Conservation (phyloP, 2,329 filamentous ascomycete genomes). For the Penicillium sp. region DNA sequence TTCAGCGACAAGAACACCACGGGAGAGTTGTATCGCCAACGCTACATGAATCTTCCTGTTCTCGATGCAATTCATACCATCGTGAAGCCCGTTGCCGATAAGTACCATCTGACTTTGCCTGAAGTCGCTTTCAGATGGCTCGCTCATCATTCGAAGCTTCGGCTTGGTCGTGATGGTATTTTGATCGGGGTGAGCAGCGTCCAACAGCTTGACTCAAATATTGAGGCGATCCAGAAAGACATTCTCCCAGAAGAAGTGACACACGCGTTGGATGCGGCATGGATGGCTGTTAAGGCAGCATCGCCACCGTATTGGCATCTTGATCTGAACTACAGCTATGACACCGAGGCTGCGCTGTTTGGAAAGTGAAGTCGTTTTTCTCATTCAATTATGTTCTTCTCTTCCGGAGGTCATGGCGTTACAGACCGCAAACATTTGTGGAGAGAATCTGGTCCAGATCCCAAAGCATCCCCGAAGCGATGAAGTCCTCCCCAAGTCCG, state of each 20-base stretch:
- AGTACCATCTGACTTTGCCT: background rate
- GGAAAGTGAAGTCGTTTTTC: background rate
- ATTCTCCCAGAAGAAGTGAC: background rate
- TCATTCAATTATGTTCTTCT: no score
- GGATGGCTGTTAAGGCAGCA: background rate
- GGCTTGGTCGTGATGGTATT: background rate
- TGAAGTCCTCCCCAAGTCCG: background rate
- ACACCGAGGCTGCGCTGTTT: slow-evolving; percentile 2
- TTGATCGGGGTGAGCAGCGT: slow-evolving; percentile 2
- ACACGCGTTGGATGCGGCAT: background rate
- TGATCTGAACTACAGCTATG: slow-evolving; percentile 5
- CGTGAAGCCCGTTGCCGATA: background rate
- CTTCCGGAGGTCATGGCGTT: background rate
- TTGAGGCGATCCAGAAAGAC: background rate
- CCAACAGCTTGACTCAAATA: background rate
- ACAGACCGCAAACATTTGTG: background rate
- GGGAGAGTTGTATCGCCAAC: slow-evolving; percentile 1
- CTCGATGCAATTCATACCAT: background rate
- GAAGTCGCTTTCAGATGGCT: slow-evolving; percentile 7
- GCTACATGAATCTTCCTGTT: slow-evolving; percentile 1
- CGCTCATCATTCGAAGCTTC: slow-evolving; percentile 1
- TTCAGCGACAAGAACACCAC: background rate
- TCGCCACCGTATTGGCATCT: slow-evolving; percentile 2
- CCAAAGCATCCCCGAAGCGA: background rate
- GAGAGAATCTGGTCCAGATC: background rate